Base-by-base conservation (phyloP, 768 basidiomycete genomes). In the Lentinus tigrinus region DNA sequence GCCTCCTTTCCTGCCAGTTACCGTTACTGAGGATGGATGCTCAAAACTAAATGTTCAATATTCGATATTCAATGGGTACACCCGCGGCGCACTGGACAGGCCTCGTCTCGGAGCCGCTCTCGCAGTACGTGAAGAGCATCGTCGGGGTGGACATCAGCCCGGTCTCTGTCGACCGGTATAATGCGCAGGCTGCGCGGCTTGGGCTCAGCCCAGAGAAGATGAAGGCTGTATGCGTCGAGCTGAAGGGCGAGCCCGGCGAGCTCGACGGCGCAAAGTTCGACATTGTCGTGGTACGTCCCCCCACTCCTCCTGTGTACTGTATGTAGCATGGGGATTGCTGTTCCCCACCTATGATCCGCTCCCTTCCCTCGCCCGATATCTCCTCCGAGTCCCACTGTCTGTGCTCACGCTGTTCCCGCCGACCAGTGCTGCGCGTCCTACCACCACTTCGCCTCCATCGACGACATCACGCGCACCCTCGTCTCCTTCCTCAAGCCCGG, bases 121-220 rank as follows among this genome's bases (percentile, higher is more conserved):
- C 82, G 0, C 76, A 83, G 3, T 74, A 88, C 62, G 79, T 80
- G 48, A 87, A 84, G 66, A 77, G 77, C 26, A 80, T 92, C 58
- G 73, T 91, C 21, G 91, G 89, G 8, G 83, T 89, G 21, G 91
- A 93, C 68, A 88, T 91, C 68, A 90, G 85, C 72, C 84, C 85
- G 60, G 80, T 73, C 1, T 82, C 85, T 77, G 85, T 92, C 14
- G 83, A 89, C 53, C 72, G 76, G 23, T 93, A 82, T 75, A 90
- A 89, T 69, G 65, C 71, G 49, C 74, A 78, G 19, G 83, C 83
- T 13, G 58, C 60, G 21, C 81, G 85, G 54, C 87, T 91, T 57
- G 88, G 88, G 1, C 82, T 90, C 28, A 63, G 78, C 0, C 73
- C 76, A 0, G 85, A 88, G 50, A 85, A 89, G 65, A 89, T 91